Base-by-base conservation (phyloP, 352 stramenopile species). In the Plasmopara halstedii region DNA sequence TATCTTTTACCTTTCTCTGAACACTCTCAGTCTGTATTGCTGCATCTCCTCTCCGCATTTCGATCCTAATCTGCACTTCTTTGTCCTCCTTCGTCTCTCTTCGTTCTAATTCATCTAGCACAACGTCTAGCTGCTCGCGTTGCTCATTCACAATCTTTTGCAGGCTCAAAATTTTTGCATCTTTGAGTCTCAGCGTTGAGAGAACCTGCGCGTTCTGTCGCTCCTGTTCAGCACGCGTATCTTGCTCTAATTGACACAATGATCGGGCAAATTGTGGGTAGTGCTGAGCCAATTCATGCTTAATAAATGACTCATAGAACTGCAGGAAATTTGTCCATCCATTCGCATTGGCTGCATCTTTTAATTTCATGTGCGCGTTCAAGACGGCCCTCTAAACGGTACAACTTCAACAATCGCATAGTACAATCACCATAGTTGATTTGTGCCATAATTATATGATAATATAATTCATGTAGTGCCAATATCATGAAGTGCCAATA, bases 331-430 rank as follows among this genome's bases (percentile, higher is more conserved):
- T 45, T 19, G 21, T 35, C 50, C 56, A 64, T 33, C 39, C 23
- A 31, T 56, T 40, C 0, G n/a, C 21, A 10, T 7, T 19, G 6
- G 25, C 18, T 21, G 21, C 21, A 26, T 18, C 34, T 46, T 26
- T 27, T 38, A 33, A 14, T 5, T 42, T 17, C 25, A 3, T 21
- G 39, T 46, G 45, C 4, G 22, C n/a, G 17, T 29, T 33, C 10
- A 25, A 44, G 29, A 36, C 15, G 23, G 17, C 27, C 26, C 33
- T 31, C 25, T 25, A 39, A 21, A 18, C 44, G 21, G 25, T 11
- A 19, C 34, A 49, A 61, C 53, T 61, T 61, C 53, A 61, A 61
- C 2, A 60, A n/a, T n/a, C n/a, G n/a, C n/a, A n/a, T n/a, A n/a
- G n/a, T n/a, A n/a, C n/a, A n/a, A n/a, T n/a, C n/a, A n/a, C n/a